These are phyloP conservation scores for Aethionema arabicum DNA, from an alignment of 345 rosid species.

Conservation along the genomic window DNA sequence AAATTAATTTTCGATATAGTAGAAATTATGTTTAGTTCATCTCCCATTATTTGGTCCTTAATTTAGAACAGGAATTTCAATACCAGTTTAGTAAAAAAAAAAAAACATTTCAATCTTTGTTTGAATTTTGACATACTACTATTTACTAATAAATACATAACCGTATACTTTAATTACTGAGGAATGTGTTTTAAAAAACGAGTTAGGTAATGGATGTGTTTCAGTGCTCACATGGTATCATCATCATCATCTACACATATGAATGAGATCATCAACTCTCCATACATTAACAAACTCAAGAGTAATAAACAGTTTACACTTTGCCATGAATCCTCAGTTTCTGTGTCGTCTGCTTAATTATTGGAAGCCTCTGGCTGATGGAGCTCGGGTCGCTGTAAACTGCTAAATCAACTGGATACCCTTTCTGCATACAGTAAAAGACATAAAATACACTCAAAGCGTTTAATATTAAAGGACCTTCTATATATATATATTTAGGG, in stretches of 20 bases:
- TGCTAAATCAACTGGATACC: constrained; percentile 76
- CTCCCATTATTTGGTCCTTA: too few relatives aligned
- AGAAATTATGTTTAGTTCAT: too few relatives aligned
- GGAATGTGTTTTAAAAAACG: neutral
- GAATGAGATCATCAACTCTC: constrained; percentile 5
- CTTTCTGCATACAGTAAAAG: constrained; percentile 62
- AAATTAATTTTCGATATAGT: too few relatives aligned
- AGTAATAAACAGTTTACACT: constrained; percentile 21
- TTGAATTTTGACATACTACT: too few relatives aligned
- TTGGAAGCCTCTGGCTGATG: constrained; percentile 84
- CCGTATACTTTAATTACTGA: neutral
- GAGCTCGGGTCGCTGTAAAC: constrained; percentile 79
- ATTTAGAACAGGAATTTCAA: too few relatives aligned
- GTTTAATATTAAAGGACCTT: constrained; percentile 9
- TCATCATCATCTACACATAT: neutral
- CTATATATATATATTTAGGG: neutral
- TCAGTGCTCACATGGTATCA: constrained; percentile 5
- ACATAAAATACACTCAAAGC: neutral
- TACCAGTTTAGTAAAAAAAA: too few relatives aligned
- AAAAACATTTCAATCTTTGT: too few relatives aligned
- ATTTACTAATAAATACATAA: neutral
- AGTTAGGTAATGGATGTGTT: constrained; percentile 8
- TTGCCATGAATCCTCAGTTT: constrained; percentile 54
- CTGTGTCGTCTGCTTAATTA: constrained; percentile 64
- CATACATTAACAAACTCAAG: constrained; percentile 8